phyloP scores from a whole-genome alignment of 2,329 filamentous ascomycete genomes.

The Penicillium sp. region DNA sequence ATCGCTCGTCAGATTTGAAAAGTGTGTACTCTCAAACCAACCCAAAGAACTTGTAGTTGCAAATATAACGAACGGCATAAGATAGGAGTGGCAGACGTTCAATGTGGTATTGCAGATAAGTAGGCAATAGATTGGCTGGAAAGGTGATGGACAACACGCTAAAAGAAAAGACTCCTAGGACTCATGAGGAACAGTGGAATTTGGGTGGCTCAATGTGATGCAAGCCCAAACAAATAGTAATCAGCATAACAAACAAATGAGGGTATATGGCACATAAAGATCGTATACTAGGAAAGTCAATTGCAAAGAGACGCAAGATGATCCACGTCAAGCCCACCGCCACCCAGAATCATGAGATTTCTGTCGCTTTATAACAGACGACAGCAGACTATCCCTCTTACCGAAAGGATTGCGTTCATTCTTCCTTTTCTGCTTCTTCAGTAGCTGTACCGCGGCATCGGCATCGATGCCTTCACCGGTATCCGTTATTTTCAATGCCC shows the following conservation, averaged over 20 bases:
- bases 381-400: slow-evolving; percentile 21
- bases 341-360: slow-evolving; percentile 35
- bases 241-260: neutral
- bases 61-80: too few species aligned
- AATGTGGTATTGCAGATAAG: neutral
- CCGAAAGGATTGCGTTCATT: slow-evolving; percentile 17
- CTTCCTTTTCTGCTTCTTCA: slow-evolving; percentile 46
- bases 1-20: neutral
- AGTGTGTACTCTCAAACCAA: too few species aligned
- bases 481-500: slow-evolving; percentile 61
- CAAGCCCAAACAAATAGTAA: neutral
- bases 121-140: too few species aligned
- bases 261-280: slow-evolving; percentile 5
- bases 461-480: slow-evolving; percentile 60
- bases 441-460: slow-evolving; percentile 58
- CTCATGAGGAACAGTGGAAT: too few species aligned
- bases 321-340: slow-evolving; percentile 38
- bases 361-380: slow-evolving; percentile 27
- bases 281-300: neutral
- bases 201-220: too few species aligned
- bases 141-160: neutral
- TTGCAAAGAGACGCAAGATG: neutral
- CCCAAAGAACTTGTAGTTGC: too few species aligned
- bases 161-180: neutral
- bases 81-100: neutral